Percentiles rank a stretch among this genome's conserved stretches.
These are phyloP conservation scores for Termitomyces sp. DNA, from an alignment of 768 basidiomycete genomes.

Conservation along the genomic window DNA sequence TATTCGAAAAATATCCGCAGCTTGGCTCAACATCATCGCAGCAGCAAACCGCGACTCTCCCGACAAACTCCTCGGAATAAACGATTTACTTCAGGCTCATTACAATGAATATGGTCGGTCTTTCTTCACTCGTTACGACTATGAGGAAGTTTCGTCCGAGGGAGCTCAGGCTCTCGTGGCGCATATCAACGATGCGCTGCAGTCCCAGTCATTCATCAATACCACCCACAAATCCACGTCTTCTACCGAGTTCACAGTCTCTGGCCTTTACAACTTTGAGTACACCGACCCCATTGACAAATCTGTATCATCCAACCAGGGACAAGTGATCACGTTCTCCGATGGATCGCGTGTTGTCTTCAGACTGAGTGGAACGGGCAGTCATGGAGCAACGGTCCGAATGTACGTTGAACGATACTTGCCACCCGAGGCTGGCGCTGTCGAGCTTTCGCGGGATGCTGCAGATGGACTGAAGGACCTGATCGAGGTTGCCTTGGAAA, in stretches of 20 bases:
- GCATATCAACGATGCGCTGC: conserved; percentile 67
- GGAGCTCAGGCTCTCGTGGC: conserved; percentile 85
- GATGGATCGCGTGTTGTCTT: conserved; percentile 96
- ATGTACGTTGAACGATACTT: conserved; percentile 96
- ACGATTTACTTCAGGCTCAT: conserved; percentile 82
- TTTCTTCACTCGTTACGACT: conserved; percentile 99
- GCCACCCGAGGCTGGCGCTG: conserved; percentile 58
- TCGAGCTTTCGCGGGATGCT: conserved; percentile 68
- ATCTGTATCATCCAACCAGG: conserved; percentile 91
- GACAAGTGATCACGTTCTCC: conserved; percentile 85
- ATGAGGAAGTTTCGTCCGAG: conserved; percentile 93
- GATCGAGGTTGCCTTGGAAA: conserved; percentile 88
- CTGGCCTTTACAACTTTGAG: conserved; percentile 78
- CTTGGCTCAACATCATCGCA: conserved; percentile 96
- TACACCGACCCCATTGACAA: conserved; percentile 99
- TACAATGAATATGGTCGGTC: conserved; percentile 93
- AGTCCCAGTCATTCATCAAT: conserved; percentile 60
- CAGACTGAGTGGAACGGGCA: conserved; percentile 93
- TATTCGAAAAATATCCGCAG: conserved; percentile 31
- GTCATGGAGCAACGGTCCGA: conserved; percentile 92
- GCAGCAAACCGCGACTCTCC: conserved; percentile 77
- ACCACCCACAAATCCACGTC: conserved; percentile 63
- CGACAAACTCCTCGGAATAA: conserved; percentile 80
- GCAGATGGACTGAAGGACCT: conserved; percentile 90
- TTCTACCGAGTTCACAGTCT: conserved; percentile 69